Base-by-base conservation (phyloP, 805 yeast genomes). In the Candida sakaeoensis region DNA sequence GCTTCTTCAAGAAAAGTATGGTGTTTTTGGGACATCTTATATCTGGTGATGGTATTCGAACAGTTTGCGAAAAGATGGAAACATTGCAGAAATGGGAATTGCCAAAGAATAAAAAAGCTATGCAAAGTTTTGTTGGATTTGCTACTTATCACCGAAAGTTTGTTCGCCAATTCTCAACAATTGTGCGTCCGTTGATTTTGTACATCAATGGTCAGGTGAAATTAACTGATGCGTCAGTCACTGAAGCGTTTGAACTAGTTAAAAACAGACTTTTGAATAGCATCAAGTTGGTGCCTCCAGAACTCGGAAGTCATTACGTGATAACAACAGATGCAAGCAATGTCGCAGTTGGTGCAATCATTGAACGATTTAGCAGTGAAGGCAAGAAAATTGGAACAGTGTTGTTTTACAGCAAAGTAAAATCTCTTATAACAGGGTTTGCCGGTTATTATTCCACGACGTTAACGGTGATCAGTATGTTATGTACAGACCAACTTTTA, bases 21-120 rank as follows among this genome's bases (percentile, higher is more conserved):
- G 12, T 26, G 8, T 36, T 26, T 8, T 12, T 36, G 4, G 39
- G 39, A 7, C 33, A 36, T 36, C 9, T 15, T 12, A 25, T 35
- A 7, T 16, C 14, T 35, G 21, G 31, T 3, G 30, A 12, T 3
- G 29, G 31, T 2, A 35, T 24, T 15, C 10, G 7, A 16, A 15
- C 39, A n/a, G n/a, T 30, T 2, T 5, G 8, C 2, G 22, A 22
- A 4, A 34, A 34, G 15, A 24, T 34, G 3, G 28, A 34, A 22
- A 14, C 13, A 8, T 8, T 21, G 5, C 36, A 33, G 14, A 33
- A 22, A 3, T 33, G 25, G 26, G 10, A 19, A 3, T 10, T 18
- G 3, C 26, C 36, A 3, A 17, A 2, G 2, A 7, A 9, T 4
- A 19, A 19, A 2, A 33, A 33, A 21, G 12, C 12, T 2, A 17